Evolutionary conservation across 129 eudicot genomes (phyloP).

Genomic region (Silybum marianum): DNA sequence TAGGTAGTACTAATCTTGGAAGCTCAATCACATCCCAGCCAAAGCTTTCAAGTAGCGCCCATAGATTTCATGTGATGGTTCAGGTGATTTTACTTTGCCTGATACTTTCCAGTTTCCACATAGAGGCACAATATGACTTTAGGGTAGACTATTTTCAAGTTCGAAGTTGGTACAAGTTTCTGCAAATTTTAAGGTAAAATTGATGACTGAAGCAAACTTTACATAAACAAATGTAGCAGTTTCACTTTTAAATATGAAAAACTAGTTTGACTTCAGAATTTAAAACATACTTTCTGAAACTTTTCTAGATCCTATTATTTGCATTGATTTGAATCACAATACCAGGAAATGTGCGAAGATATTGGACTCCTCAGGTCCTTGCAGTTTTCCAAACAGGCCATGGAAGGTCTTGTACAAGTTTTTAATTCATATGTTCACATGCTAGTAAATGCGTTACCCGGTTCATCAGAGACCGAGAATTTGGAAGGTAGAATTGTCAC

Average conservation of each 20-base stretch:
- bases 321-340: slow-evolving; percentile 7
- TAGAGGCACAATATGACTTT: slow-evolving; percentile 1
- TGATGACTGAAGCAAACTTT: neutral
- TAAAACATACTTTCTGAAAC: neutral
- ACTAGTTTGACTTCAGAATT: neutral
- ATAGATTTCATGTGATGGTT: slow-evolving; percentile 74
- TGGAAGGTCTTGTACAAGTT: slow-evolving; percentile 71
- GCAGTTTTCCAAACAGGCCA: slow-evolving; percentile 59
- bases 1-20: slow-evolving; percentile 42
- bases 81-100: slow-evolving; percentile 54
- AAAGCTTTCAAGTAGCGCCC: slow-evolving; percentile 83
- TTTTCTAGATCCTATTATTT: slow-evolving; percentile 18
- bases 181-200: neutral
- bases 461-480: slow-evolving; percentile 70
- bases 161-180: slow-evolving; percentile 2
- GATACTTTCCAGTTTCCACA: slow-evolving; percentile 1
- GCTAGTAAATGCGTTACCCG: slow-evolving; percentile 80
- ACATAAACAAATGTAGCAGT: neutral
- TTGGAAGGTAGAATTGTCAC: slow-evolving; percentile 71
- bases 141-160: slow-evolving; percentile 5
- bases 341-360: slow-evolving; percentile 88
- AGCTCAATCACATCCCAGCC: slow-evolving; percentile 47
- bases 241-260: neutral
- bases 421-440: slow-evolving; percentile 68
- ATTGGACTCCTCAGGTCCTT: slow-evolving; percentile 68